Conservation (phyloP, 331 rosid genomes). For the Saraca asoca region DNA sequence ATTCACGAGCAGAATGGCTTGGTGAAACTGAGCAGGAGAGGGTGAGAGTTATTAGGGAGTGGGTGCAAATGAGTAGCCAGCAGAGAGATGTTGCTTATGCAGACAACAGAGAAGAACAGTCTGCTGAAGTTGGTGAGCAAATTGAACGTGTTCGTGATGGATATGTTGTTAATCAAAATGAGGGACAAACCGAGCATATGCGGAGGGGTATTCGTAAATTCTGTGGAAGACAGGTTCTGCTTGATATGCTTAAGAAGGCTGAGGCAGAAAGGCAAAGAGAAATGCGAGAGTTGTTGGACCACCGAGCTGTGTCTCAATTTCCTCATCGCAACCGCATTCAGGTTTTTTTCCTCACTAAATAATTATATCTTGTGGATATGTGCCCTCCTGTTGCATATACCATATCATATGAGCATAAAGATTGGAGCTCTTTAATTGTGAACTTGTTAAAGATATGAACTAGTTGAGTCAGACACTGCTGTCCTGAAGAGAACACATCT, state of each 20-base stretch:
- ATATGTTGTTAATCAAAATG: conserved; percentile 61
- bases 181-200: conserved; percentile 55
- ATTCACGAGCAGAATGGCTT: conserved; percentile 69
- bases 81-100: conserved; percentile 55
- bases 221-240: conserved; percentile 89
- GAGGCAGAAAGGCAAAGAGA: conserved; percentile 78
- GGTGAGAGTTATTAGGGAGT: conserved; percentile 79
- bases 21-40: conserved; percentile 94
- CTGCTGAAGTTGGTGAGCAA: conserved; percentile 60
- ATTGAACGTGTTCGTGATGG: conserved; percentile 65
- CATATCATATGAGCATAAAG: background rate
- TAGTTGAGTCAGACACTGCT: background rate
- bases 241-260: conserved; percentile 88
- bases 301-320: conserved; percentile 73
- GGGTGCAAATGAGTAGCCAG: conserved; percentile 81
- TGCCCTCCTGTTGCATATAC: conserved; percentile 18
- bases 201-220: conserved; percentile 75
- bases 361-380: background rate
- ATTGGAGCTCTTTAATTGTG: conserved; percentile 9
- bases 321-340: conserved; percentile 99
- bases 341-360: conserved; percentile 50
- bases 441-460: conserved; percentile 24
- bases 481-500: background rate
- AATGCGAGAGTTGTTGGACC: conserved; percentile 67
- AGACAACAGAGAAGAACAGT: conserved; percentile 65